phyloP scores from a whole-genome alignment of 2,329 filamentous ascomycete species.

The Colletotrichum camelliae region DNA sequence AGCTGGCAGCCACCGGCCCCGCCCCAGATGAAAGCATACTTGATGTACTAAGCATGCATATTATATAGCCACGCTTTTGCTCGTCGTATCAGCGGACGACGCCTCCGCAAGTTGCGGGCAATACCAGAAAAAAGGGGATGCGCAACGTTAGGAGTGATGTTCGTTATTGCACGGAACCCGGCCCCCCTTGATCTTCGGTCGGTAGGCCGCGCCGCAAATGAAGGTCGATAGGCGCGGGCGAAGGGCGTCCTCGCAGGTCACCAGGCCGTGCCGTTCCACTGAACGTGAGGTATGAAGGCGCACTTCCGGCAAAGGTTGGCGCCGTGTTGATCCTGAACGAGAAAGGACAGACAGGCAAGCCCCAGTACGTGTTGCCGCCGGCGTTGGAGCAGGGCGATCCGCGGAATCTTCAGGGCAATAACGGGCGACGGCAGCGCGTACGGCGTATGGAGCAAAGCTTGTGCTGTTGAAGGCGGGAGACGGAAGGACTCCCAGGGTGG shows the following conservation, averaged over 20 bases:
- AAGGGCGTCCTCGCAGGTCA: neutral
- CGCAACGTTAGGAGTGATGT: neutral
- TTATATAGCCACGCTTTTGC: neutral
- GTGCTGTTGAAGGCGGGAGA: neutral
- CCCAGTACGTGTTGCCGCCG: neutral
- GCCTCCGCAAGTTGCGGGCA: neutral
- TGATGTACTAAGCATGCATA: neutral
- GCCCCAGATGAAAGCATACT: neutral
- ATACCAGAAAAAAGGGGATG: neutral
- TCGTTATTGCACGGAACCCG: neutral
- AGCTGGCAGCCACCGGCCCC: constrained; percentile 5
- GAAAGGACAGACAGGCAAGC: neutral
- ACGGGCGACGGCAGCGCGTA: neutral
- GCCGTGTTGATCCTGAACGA: neutral
- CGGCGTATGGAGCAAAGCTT: neutral
- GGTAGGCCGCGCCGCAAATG: neutral
- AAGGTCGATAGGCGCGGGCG: neutral
- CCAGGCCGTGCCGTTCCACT: neutral
- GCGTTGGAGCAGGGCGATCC: neutral
- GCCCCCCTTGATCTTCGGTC: neutral
- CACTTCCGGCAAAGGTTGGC: neutral
- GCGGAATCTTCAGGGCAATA: neutral
- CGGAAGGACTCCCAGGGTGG: neutral
- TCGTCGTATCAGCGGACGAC: neutral
- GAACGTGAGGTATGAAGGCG: neutral